Evolutionary conservation across 805 yeast genomes (phyloP), one percentile per base, ranked within the genome.

Genomic region (Teunomyces tritomae): DNA sequence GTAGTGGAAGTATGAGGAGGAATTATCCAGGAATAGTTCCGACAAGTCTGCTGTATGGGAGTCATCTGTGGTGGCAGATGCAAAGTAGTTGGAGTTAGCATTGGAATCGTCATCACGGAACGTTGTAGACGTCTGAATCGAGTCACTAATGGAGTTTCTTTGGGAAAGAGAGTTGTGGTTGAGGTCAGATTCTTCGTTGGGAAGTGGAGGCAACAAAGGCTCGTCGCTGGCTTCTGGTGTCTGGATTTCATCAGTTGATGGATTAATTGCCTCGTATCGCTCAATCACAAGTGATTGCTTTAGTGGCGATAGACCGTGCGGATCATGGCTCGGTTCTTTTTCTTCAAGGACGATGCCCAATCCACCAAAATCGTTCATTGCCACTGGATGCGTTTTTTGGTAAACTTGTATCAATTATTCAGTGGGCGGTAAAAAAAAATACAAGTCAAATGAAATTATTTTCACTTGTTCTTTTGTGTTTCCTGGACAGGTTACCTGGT

Each of bases 291-390:
- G 14, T 2, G 40, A 17, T 26, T 37, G 40, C n/a, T 37, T 37
- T 13, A 37, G 14, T 11, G 40, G 40, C 8, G 44, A 41, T 41
- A 41, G 44, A 9, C 36, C 26, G 28, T 28, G 34, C 6, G 28
- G 28, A 28, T 37, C 43, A 24, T 28, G 47, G 8, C 33, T 20
- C 24, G 49, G 43, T 27, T 58, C 61, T 27, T 48, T 52, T 44
- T 66, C 70, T 49, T 68, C 73, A 13, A 67, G 42, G 13, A 67
- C 60, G 33, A 67, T 67, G 17, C 71, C 71, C 50, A 68, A 57
- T 4, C 71, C 71, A 47, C 49, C 50, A 43, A 45, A 54, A 20
- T 49, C 58, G 40, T 43, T 49, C 56, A 52, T 54, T 13, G 29
- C 40, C 28, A 37, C 27, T 11, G 14, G 27, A 11, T 16, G 39